Evolutionary conservation across 2,329 filamentous ascomycete genomes (phyloP), one percentile per base, ranked within the genome.

Genomic region (Beauveria rudraprayagi): DNA sequence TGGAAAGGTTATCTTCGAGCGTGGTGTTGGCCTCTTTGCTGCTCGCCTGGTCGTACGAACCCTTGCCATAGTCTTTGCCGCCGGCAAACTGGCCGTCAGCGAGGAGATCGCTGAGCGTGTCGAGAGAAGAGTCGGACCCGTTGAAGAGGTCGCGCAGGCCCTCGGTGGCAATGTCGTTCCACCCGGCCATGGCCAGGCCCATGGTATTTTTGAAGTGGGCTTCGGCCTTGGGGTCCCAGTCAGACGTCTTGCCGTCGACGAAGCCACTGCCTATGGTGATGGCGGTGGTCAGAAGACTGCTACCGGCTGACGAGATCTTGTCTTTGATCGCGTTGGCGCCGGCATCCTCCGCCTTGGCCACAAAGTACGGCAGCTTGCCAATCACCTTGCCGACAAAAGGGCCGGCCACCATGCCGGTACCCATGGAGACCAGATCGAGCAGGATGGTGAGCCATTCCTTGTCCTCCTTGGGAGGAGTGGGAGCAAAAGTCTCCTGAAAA

Each of bases 341-440:
- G 5, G 44, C 56, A 16, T 50, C 56, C 8, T 46, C 53, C 3
- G 37, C 22, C 24, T 59, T 52, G 34, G 28, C 28, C 11, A 59
- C 34, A 40, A 59, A 59, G 34, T 59, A 59, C 9, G 56, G 56
- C 22, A 59, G 22, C 46, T 59, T 58, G n/a, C 43, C 28, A 14
- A 59, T 17, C 2, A 51, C 17, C 30, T 51, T 51, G 46, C 71
- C 70, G 65, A 72, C 70, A 56, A 69, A 69, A 26, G 67, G 66
- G 34, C 59, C 70, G 1, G 65, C 66, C 19, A 54, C 62, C 26
- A 65, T 59, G 28, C 67, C 61, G 7, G 67, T 63, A 3, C 70
- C 70, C n/a, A 73, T 57, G 34, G 65, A 69, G 48, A 72, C 28
- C 11, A 71, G 60, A 61, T 71, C 67, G 28, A 72, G 65, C 7